Evolutionary conservation across 768 basidiomycete genomes (phyloP), one percentile per base, ranked within the genome.

Genomic region (Trametes cinnabarina): DNA sequence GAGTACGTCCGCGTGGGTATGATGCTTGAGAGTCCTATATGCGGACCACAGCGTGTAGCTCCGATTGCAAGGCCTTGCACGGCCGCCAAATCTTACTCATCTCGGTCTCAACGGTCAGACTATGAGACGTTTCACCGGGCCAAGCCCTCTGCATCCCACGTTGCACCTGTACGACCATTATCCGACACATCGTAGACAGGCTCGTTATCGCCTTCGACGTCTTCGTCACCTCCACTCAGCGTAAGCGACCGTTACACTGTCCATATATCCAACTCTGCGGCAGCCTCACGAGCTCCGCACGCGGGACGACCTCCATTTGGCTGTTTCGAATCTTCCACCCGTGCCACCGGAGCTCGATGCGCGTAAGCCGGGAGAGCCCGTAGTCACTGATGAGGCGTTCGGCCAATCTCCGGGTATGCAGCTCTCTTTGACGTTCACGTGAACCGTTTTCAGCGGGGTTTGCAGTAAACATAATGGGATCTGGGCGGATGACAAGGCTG

Each of bases 281-380:
- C 25, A 50, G 40, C 25, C 65, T 54, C 26, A 63, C 23, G 34
- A 65, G 30, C 15, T 59, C 28, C 7, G 37, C 32, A 17, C 44
- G 53, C 8, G 51, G 23, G 1, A 65, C n/a, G 2, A 62, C 54
- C 23, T 34, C 25, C 65, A 59, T 48, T 7, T n/a, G 19, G 11
- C 54, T 55, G 17, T 32, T 53, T 14, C 25, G n/a, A 14, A 61
- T 43, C 20, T 22, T 50, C 65, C 65, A 66, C 4, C 66, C 66
- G 30, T 65, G 61, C 66, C 66, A 67, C 17, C 63, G 63, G 9
- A 65, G 42, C 48, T 67, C 66, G 30, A 67, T 47, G 8, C 64
- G 63, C 23, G 41, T 43, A 17, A 67, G 30, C n/a, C 23, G 37
- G 20, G 42, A 37, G 12, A 64, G 28, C 15, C 35, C 32, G 28